Conservation (phyloP, 805 yeast genomes). For the Cyberlindnera maclurae region DNA sequence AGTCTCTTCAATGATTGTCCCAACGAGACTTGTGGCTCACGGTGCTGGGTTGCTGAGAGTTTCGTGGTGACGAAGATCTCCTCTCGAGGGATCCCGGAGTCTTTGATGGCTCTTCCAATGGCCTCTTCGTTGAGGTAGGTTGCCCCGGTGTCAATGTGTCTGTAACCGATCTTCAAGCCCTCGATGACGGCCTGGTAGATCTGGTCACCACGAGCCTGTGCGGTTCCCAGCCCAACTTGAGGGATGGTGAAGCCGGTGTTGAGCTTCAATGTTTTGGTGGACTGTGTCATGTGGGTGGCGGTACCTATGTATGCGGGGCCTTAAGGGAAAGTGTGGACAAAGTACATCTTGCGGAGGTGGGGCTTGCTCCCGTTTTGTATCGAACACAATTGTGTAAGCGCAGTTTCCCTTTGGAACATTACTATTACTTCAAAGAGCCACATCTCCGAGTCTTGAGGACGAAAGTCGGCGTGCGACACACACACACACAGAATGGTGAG, state of each 20-base stretch:
- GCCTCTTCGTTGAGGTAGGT: slow-evolving; percentile 48
- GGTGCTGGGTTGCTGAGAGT: slow-evolving; percentile 41
- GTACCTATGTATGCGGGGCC: too few relatives aligned
- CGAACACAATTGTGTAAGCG: too few relatives aligned
- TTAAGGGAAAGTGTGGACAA: too few relatives aligned
- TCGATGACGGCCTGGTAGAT: slow-evolving; percentile 10
- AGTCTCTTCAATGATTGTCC: slow-evolving; percentile 52
- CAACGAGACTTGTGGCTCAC: slow-evolving; percentile 36
- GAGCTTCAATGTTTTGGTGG: slow-evolving; percentile 23
- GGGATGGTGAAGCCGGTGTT: slow-evolving; percentile 42
- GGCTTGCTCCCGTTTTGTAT: too few relatives aligned
- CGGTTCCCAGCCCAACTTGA: slow-evolving; percentile 43
- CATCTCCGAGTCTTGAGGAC: too few relatives aligned
- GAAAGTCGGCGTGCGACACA: too few relatives aligned
- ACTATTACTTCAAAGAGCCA: too few relatives aligned
- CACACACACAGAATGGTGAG: too few relatives aligned
- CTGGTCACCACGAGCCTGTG: slow-evolving; percentile 30
- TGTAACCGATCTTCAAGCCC: slow-evolving; percentile 36
- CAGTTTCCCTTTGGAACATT: too few relatives aligned
- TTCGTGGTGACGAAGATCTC: slow-evolving; percentile 68
- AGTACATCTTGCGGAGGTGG: too few relatives aligned
- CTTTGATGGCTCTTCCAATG: slow-evolving; percentile 44
- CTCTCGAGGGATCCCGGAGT: slow-evolving; percentile 53
- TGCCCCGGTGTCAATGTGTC: slow-evolving; percentile 58
- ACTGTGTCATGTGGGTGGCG: too few relatives aligned